phyloP scores from a whole-genome alignment of 2,329 filamentous ascomycete genomes.

The Diplocarpon mali region DNA sequence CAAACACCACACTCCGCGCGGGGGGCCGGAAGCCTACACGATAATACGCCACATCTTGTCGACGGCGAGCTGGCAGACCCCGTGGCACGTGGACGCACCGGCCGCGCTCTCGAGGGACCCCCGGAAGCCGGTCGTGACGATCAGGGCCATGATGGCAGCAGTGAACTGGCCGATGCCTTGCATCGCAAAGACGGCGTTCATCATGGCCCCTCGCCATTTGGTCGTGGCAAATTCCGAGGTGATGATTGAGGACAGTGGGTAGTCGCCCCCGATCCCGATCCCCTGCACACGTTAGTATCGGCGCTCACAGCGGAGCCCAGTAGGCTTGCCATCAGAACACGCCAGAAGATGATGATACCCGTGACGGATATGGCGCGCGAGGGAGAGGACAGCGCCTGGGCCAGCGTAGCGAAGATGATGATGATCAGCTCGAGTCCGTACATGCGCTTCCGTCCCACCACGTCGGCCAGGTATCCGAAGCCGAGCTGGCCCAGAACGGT shows the following conservation, averaged over 20 bases:
- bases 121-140: conserved; percentile 63
- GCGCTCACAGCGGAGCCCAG: too few relatives aligned
- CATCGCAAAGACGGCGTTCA: conserved; percentile 79
- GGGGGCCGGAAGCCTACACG: conserved; percentile 32
- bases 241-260: conserved; percentile 72
- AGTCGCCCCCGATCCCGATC: conserved; percentile 70
- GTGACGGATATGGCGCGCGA: conserved; percentile 53
- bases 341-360: conserved; percentile 68
- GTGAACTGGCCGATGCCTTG: conserved; percentile 73
- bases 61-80: conserved; percentile 55
- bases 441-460: conserved; percentile 65
- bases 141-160: conserved; percentile 65
- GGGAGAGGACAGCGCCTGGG: conserved; percentile 53
- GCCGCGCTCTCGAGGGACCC: conserved; percentile 43
- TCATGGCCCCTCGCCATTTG: conserved; percentile 79
- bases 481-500: conserved; percentile 74
- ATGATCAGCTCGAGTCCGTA: conserved; percentile 72
- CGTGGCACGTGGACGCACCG: conserved; percentile 47
- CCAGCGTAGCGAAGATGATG: conserved; percentile 69
- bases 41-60: conserved; percentile 83
- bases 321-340: conserved; percentile 71
- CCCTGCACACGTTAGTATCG: too few relatives aligned
- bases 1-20: not conserved
- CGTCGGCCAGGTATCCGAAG: conserved; percentile 70
- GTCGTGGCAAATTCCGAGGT: conserved; percentile 82